Conservation (phyloP, 2,329 filamentous ascomycete genomes). For the Fusarium virguliforme region DNA sequence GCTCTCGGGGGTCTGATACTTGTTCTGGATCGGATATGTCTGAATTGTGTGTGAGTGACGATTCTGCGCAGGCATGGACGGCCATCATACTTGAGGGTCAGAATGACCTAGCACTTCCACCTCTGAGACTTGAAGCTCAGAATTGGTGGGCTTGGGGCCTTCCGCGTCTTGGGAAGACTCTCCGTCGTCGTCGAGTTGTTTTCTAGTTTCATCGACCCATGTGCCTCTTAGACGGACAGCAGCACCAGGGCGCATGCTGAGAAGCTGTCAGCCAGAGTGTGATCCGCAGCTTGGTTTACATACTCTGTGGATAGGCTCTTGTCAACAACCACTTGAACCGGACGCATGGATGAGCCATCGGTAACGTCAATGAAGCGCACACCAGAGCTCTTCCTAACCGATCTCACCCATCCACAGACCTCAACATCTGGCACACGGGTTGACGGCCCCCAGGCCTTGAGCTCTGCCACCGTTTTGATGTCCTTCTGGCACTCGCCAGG, state of each 20-base stretch:
- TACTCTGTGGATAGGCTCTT: constrained; percentile 82
- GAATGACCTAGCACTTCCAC: constrained; percentile 83
- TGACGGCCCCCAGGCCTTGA: constrained; percentile 69
- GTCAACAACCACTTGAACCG: constrained; percentile 86
- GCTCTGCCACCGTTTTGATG: constrained; percentile 67
- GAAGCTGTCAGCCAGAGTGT: constrained; percentile 49
- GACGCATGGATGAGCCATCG: constrained; percentile 86
- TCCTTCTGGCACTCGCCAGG: constrained; percentile 50
- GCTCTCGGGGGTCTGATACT: constrained; percentile 92
- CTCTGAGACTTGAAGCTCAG: constrained; percentile 81
- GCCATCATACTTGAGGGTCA: constrained; percentile 79
- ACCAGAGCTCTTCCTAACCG: constrained; percentile 88
- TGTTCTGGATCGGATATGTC: constrained; percentile 96
- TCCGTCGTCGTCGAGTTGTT: constrained; percentile 14
- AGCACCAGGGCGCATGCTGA: constrained; percentile 84
- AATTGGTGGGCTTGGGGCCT: constrained; percentile 11
- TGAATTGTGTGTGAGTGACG: constrained; percentile 58
- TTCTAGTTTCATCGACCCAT: constrained; percentile 68
- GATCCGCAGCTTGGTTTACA: constrained; percentile 54
- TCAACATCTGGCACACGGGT: constrained; percentile 66
- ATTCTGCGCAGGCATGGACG: constrained; percentile 6
- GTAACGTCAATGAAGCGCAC: constrained; percentile 87
- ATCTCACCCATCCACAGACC: constrained; percentile 86
- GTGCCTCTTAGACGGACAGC: constrained; percentile 84
- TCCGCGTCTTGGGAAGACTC: constrained; percentile 19